Evolutionary conservation across 2,329 filamentous ascomycete species (phyloP), one percentile per base, ranked within the genome.

Genomic region (Tolypocladium cylindrosporum): DNA sequence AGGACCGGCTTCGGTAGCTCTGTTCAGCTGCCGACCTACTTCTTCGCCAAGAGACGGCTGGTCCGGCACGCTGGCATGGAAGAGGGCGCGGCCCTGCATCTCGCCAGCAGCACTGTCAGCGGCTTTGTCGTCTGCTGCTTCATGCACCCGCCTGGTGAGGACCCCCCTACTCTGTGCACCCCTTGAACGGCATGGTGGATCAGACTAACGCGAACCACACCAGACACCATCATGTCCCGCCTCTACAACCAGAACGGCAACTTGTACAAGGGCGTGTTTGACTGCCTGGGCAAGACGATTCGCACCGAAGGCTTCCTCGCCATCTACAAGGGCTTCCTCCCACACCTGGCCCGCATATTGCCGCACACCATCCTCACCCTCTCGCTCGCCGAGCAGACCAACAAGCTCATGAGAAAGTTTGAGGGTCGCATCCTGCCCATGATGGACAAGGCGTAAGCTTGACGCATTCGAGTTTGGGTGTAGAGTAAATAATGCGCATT

Each of bases 181-280:
- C 19, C 2, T 36, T 11, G 45, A 4, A 31, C 2, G 45, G 9
- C 43, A 9, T 27, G 43, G 11, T 11, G 45, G 10, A 34, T 3
- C 19, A 14, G 9, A 16, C 48, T 52, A 52, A 52, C 31, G 19
- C 19, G 19, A 52, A 21, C 19, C 10, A 3, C 31, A 13, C 27
- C 39, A 83, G 94, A 99, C 72, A 99, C 94, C 6, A 90, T 99
- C 75, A 99, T 99, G 94, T 94, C 91, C 61, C 88, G 94, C 62
- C 87, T 99, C 79, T 99, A 99, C 80, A 99, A 99, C 78, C 94
- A 99, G 73, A 96, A 92, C 61, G 94, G 94, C 56, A 96, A 97
- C 71, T 81, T 99, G n/a, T 99, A 99, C 79, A 87, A 83, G 65
- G 89, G 92, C 59, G 90, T 95, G 5, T 89, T 96, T 62, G 94